These are phyloP conservation scores for Lotus japonicus DNA, from an alignment of 306 rosid species.

Conservation along the genomic window DNA sequence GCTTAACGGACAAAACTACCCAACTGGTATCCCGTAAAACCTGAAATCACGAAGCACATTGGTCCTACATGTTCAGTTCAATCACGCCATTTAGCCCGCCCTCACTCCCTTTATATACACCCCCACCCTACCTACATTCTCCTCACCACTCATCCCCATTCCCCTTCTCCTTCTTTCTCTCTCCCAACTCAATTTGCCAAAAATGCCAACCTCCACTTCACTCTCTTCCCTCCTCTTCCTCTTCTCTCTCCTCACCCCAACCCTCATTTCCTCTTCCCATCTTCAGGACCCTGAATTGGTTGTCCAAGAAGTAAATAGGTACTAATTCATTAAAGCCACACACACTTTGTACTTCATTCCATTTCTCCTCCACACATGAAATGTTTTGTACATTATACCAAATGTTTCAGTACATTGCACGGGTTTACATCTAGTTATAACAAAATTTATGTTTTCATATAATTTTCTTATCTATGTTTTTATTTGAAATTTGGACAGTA, in stretches of 20 bases:
- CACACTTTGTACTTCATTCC: no score
- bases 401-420: no score
- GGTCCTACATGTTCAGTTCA: constrained; percentile 74
- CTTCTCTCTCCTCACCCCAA: constrained; percentile 36
- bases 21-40: constrained; percentile 52
- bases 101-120: constrained; percentile 56
- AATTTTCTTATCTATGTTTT: not conserved
- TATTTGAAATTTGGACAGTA: constrained; percentile 25
- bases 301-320: constrained; percentile 62
- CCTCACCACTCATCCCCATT: constrained; percentile 10
- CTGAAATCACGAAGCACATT: constrained; percentile 49
- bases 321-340: no score
- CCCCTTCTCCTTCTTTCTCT: not conserved
- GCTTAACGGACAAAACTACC: constrained; percentile 85
- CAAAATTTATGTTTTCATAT: no score
- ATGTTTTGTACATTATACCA: no score
- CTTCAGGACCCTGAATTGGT: constrained; percentile 57
- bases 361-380: no score
- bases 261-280: constrained; percentile 48
- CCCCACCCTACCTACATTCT: constrained; percentile 16
- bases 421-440: no score
- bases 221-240: constrained; percentile 28
- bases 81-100: constrained; percentile 53
- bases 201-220: constrained; percentile 16
- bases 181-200: not conserved